phyloP scores from a whole-genome alignment of 805 yeast genomes.

The Barnettozyma populi region DNA sequence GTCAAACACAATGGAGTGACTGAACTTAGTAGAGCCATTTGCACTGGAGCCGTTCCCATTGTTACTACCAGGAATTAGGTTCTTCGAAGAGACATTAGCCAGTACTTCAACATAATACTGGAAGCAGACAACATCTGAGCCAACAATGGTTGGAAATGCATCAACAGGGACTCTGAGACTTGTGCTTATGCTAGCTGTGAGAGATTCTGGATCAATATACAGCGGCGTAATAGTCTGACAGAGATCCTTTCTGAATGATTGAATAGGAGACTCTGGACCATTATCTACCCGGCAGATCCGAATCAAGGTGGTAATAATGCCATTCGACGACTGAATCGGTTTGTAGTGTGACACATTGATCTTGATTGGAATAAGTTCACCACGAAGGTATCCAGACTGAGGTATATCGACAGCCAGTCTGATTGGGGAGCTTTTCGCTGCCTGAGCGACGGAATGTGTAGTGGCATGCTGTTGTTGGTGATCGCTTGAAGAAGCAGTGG shows the following conservation, averaged over 20 bases:
- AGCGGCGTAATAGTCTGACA: conserved; percentile 74
- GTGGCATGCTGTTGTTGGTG: conserved; percentile 3
- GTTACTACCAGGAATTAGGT: conserved; percentile 24
- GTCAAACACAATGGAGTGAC: conserved; percentile 22
- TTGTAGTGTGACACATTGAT: conserved; percentile 64
- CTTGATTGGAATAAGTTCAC: conserved; percentile 73
- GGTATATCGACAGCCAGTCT: conserved; percentile 43
- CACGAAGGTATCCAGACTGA: conserved; percentile 67
- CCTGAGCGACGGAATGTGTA: conserved; percentile 1
- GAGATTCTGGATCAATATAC: conserved; percentile 64
- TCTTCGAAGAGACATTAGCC: conserved; percentile 69
- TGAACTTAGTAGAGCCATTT: conserved; percentile 12
- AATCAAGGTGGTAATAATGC: conserved; percentile 73
- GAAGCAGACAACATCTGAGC: conserved; percentile 67
- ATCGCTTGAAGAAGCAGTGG: conserved; percentile 17
- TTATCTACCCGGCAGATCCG: conserved; percentile 70
- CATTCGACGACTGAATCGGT: conserved; percentile 61
- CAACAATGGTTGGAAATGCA: conserved; percentile 76
- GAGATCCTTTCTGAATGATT: conserved; percentile 74
- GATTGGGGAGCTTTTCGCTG: conserved; percentile 24
- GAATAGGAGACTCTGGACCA: conserved; percentile 44
- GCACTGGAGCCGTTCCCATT: conserved; percentile 23
- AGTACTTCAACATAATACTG: conserved; percentile 82
- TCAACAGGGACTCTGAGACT: conserved; percentile 74
- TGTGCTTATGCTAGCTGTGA: conserved; percentile 52